phyloP scores from a whole-genome alignment of 75 land plant genomes.

The Pinus albicaulis region DNA sequence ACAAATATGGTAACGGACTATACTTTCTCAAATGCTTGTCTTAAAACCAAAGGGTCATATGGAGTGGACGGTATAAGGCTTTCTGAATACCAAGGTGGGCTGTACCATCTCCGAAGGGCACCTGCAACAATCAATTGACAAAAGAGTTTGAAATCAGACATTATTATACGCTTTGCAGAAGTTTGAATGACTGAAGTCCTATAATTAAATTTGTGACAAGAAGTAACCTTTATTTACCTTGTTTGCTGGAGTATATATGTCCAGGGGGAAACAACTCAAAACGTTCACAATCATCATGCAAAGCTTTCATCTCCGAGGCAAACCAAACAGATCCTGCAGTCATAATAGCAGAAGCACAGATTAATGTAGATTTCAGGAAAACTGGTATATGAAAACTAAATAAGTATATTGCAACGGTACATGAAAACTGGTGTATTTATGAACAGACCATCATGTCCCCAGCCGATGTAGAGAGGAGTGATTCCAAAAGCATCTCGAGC shows the following conservation, averaged over 20 bases:
- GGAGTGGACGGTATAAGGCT: constrained; percentile 54
- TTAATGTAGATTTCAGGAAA: too few relatives aligned
- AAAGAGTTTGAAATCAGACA: too few relatives aligned
- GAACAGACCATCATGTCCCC: constrained; percentile 81
- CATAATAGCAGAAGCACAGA: too few relatives aligned
- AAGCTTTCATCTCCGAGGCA: constrained; percentile 97
- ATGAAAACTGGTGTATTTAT: too few relatives aligned
- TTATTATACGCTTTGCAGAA: too few relatives aligned
- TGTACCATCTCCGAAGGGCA: constrained; percentile 73
- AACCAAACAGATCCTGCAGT: constrained; percentile 75
- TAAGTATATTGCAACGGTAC: too few relatives aligned
- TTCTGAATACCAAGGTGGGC: constrained; percentile 80
- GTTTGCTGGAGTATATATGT: constrained; percentile 92
- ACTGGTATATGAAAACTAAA: too few relatives aligned
- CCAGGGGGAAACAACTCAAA: constrained; percentile 90
- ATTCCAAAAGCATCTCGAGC: constrained; percentile 98
- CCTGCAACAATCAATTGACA: constrained; percentile 27
- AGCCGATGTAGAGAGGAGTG: constrained; percentile 94
- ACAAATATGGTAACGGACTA: neutral
- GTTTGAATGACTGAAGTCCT: too few relatives aligned
- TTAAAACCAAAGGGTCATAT: constrained; percentile 60
- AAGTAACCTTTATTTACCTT: too few relatives aligned
- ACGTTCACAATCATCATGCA: constrained; percentile 93
- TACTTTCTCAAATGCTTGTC: constrained; percentile 80
- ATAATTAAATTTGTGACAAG: too few relatives aligned